Evolutionary conservation across 345 rosid species (phyloP), one percentile per base, ranked within the genome.

Genomic region (Cardiospermum halicacabum): DNA sequence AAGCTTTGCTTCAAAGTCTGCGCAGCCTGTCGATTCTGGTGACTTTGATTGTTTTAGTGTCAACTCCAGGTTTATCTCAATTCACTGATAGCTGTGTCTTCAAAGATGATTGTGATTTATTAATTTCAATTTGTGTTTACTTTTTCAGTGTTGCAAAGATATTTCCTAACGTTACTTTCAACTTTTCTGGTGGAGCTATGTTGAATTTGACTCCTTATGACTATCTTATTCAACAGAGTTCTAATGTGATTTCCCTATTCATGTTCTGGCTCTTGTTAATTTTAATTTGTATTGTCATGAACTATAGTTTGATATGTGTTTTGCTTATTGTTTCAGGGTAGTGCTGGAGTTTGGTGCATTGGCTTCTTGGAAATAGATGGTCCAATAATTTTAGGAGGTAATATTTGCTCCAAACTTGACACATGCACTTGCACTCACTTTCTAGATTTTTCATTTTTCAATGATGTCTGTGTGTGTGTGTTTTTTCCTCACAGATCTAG

Each of bases 331-430:
- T 72, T 75, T 5, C 77, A 91, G 99, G 88, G 83, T 19, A 87
- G 85, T 67, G 71, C 82, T 65, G 78, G 80, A 21, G 75, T 80
- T 28, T 91, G 99, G 99, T 94, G 99, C 82, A 80, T 94, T 5
- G 99, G 99, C 72, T 82, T 94, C 67, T 84, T 78, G 62, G 83
- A 78, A 68, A 76, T 80, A 56, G 82, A 80, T 59, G 91, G 88
- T 67, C 95, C 86, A 61, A 94, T 95, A 4, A 94, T 94, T 34
- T 80, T 94, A 75, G 99, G 99, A 87, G 99, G 99, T 94, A 81
- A n/a, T n/a, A n/a, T 48, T 66, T 39, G 22, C 36, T 5, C 57
- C 5, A 30, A 34, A 65, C 37, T n/a, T n/a, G n/a, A n/a, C n/a
- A n/a, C n/a, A n/a, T n/a, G n/a, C n/a, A n/a, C n/a, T n/a, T n/a